A percentile compares a stretch with the other conserved stretches of the same genome.
Evolutionary conservation across 2,329 filamentous ascomycete genomes (phyloP).

Genomic region (Penicillium sp.): DNA sequence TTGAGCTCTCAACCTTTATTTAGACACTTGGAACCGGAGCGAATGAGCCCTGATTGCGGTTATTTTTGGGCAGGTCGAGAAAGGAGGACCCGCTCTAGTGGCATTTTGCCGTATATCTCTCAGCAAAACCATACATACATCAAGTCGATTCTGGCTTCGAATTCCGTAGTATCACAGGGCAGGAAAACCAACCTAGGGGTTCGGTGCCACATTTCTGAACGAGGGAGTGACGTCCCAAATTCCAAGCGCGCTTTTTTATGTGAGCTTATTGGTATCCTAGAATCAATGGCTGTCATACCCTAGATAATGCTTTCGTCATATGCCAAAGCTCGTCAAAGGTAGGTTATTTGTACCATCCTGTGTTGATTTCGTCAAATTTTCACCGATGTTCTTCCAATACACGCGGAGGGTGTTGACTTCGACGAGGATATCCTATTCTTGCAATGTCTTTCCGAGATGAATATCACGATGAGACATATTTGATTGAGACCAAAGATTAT

Average conservation of each 20-base stretch:
- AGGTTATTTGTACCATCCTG: conserved; percentile 16
- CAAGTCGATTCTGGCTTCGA: background rate
- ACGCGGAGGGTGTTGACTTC: background rate
- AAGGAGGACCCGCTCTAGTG: background rate
- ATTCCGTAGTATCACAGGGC: background rate
- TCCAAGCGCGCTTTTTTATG: conserved; percentile 19
- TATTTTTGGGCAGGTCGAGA: background rate
- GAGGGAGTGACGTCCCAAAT: conserved; percentile 16
- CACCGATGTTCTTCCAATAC: background rate
- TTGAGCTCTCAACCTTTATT: background rate
- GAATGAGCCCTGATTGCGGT: background rate
- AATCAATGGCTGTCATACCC: conserved; percentile 4
- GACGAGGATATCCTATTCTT: too few relatives aligned
- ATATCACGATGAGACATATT: background rate
- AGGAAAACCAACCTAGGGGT: conserved; percentile 22
- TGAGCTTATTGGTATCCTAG: conserved; percentile 5
- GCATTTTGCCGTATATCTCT: background rate
- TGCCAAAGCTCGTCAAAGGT: conserved; percentile 8
- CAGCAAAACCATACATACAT: background rate
- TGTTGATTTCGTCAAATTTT: too few relatives aligned
- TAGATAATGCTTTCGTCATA: conserved; percentile 25
- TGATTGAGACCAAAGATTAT: conserved; percentile 20
- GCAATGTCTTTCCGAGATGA: background rate
- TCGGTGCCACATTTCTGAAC: conserved; percentile 23
- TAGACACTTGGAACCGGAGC: background rate